Evolutionary conservation across 2,329 filamentous ascomycete genomes (phyloP), one percentile per base, ranked within the genome.

Genomic region (Phialophora tarda): DNA sequence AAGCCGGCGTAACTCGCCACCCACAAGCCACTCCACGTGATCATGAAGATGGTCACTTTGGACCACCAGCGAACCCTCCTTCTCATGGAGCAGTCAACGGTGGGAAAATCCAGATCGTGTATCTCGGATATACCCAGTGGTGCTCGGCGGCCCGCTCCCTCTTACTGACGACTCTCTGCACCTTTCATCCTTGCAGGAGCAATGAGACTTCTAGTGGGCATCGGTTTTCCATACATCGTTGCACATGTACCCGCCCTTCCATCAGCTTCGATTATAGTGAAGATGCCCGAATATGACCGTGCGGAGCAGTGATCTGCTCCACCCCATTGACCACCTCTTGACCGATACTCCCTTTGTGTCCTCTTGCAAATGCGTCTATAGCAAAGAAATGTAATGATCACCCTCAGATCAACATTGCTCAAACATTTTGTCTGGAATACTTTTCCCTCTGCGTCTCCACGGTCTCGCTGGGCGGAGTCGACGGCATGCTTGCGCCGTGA

Each of bases 371-470:
- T 10, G 4, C 48, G 12, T 14, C 21, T 26, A 28, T 14, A 8
- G 10, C 21, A n/a, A 21, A 48, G 44, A 6, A 26, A 14, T 28
- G 11, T 24, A 11, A 51, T 28, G 10, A 14, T 51, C 23, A 23
- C 23, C 21, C 24, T 11, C 21, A 51, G 23, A 12, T 24, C 14
- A 51, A 12, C 14, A 28, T 5, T 11, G 5, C 53, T 56, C 53
- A 56, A 56, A 12, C 28, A 38, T 38, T 6, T 56, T 55, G 23
- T 48, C 59, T 17, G n/a, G 7, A n/a, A 32, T 28, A 6, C 50
- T 62, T 62, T 48, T 62, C 59, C 17, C 17, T 23, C 8, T 48
- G 44, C 24, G 32, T 28, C 51, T 62, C 50, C 12, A 56, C 50
- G 21, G 48, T 30, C 21, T 61, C 59, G 23, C 5, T 38, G 7